phyloP scores from a whole-genome alignment of 495 filamentous ascomycete species.

The Penicillium ochrochloron region DNA sequence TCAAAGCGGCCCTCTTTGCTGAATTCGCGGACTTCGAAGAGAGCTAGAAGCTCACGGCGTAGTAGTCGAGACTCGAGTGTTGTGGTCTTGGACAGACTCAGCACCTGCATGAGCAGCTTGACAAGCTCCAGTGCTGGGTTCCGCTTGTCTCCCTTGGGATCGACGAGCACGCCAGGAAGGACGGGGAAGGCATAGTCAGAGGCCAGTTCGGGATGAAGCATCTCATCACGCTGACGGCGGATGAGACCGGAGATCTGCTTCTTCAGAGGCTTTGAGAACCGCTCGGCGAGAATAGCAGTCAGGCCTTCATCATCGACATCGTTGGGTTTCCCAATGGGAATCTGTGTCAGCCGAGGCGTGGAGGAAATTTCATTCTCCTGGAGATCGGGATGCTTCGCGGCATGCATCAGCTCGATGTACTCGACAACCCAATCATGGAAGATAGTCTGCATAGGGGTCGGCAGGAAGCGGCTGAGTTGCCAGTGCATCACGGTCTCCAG shows the following conservation, averaged over 20 bases:
- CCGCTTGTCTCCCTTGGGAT: conserved; percentile 60
- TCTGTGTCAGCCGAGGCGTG: conserved; percentile 81
- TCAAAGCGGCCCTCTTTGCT: conserved; percentile 81
- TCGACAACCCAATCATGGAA: conserved; percentile 95
- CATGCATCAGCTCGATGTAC: conserved; percentile 94
- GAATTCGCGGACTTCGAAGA: conserved; percentile 96
- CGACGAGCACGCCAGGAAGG: conserved; percentile 72
- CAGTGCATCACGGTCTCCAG: conserved; percentile 97
- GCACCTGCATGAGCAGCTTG: conserved; percentile 87
- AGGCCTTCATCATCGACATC: conserved; percentile 63
- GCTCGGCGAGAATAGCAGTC: conserved; percentile 65
- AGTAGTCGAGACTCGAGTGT: conserved; percentile 83
- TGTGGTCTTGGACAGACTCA: conserved; percentile 80
- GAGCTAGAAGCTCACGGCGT: conserved; percentile 81
- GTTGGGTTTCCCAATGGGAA: conserved; percentile 53
- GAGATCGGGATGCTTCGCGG: conserved; percentile 68
- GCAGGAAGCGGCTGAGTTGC: conserved; percentile 91
- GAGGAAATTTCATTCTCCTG: conserved; percentile 48
- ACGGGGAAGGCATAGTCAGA: conserved; percentile 86
- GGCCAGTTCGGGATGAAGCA: conserved; percentile 86
- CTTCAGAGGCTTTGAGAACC: conserved; percentile 86
- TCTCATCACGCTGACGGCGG: conserved; percentile 80
- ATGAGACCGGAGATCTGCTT: conserved; percentile 82
- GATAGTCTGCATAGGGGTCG: conserved; percentile 73
- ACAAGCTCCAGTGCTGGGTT: conserved; percentile 90